These are phyloP conservation scores for Fusarium cicatricum DNA, from an alignment of 2,329 filamentous ascomycete species.

Conservation along the genomic window DNA sequence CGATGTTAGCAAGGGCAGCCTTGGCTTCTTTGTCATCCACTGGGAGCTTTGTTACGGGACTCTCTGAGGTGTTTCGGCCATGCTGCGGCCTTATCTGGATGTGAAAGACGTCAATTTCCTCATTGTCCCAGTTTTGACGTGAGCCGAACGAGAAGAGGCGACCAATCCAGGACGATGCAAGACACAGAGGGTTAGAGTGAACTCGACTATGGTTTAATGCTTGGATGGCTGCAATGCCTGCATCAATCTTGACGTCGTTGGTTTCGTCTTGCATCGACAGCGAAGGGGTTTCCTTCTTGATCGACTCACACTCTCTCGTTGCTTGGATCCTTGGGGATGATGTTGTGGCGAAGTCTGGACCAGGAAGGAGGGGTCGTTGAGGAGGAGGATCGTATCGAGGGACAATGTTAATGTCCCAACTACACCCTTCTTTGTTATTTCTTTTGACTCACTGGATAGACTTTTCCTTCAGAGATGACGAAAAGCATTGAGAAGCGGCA, in stretches of 20 bases:
- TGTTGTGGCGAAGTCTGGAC: too few relatives aligned
- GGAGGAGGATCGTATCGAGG: too few relatives aligned
- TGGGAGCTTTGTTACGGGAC: not conserved
- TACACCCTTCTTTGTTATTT: not conserved
- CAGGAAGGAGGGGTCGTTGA: too few relatives aligned
- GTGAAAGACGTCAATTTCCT: not conserved
- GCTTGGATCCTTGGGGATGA: too few relatives aligned
- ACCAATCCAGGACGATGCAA: not conserved
- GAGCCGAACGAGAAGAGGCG: not conserved
- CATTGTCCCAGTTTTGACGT: not conserved
- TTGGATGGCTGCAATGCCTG: too few relatives aligned
- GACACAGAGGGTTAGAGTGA: not conserved
- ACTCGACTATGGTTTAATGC: not conserved
- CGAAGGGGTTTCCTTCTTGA: too few relatives aligned
- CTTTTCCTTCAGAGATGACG: not conserved
- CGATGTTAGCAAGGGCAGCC: not conserved
- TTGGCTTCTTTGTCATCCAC: slow-evolving; percentile 1
- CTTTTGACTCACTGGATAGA: not conserved
- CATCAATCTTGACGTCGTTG: not conserved
- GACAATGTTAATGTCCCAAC: too few relatives aligned
- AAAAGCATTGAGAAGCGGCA: not conserved
- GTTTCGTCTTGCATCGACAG: too few relatives aligned
- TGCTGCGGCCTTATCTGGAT: not conserved
- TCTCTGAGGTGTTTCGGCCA: not conserved
- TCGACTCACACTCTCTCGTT: too few relatives aligned